Percentiles rank a stretch among this genome's conserved stretches.
These are phyloP conservation scores for Emydomyces testavorans DNA, from an alignment of 2,329 filamentous ascomycete genomes.

Conservation along the genomic window DNA sequence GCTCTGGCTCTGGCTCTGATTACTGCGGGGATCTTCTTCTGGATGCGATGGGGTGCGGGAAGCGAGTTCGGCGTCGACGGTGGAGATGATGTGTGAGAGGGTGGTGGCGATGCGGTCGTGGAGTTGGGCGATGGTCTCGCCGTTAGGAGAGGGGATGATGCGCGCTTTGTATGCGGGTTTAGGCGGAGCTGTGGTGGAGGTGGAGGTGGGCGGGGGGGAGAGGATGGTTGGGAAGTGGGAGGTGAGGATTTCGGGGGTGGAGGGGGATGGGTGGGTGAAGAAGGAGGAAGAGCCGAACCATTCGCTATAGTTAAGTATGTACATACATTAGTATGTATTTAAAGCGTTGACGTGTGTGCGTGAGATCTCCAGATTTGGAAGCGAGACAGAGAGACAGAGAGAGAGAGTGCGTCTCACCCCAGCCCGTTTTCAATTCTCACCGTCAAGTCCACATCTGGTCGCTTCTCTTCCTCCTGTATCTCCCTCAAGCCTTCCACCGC, in stretches of 20 bases:
- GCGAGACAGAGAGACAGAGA: not conserved
- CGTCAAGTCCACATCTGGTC: conserved; percentile 25
- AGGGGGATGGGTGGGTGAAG: conserved; percentile 75
- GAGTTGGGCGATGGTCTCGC: conserved; percentile 68
- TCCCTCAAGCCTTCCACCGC: conserved; percentile 35
- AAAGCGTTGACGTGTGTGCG: no score
- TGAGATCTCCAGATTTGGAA: not conserved
- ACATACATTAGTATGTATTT: no score
- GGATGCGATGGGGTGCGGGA: conserved; percentile 40
- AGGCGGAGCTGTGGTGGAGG: not conserved
- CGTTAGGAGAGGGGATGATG: conserved; percentile 58
- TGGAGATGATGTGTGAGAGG: conserved; percentile 57
- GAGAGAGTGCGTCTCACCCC: conserved; percentile 29
- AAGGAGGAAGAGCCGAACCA: conserved; percentile 75
- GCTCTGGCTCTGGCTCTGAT: no score
- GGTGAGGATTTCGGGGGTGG: conserved; percentile 50
- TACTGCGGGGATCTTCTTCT: conserved; percentile 40
- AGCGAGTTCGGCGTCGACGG: conserved; percentile 50
- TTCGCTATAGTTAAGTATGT: conserved; percentile 43
- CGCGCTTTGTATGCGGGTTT: conserved; percentile 47
- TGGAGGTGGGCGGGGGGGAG: conserved; percentile 28
- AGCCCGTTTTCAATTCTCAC: conserved; percentile 44
- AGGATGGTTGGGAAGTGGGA: conserved; percentile 47
- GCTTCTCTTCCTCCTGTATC: conserved; percentile 24
- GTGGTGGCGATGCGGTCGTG: conserved; percentile 67